Evolutionary conservation across 306 rosid species (phyloP), one percentile per base, ranked within the genome.

Genomic region (Begonia fuchsioides): DNA sequence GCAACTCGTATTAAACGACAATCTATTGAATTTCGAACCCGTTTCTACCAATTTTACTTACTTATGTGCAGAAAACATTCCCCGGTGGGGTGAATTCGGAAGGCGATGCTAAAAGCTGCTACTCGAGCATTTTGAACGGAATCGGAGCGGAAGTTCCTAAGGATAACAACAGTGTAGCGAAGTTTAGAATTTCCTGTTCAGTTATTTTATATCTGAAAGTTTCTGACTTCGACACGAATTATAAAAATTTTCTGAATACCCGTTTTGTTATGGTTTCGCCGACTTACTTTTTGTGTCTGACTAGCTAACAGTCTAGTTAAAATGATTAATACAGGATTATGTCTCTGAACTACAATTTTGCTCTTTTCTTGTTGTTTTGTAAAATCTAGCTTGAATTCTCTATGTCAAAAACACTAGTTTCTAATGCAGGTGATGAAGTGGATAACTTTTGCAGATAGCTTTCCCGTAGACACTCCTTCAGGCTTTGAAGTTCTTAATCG

Each of bases 381-480:
- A 20, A 20, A 20, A 20, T 20, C 53, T 46, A 32, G 47, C 51
- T 18, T 32, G 38, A 49, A 17, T 47, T 56, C 41, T 54, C 52
- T 44, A 18, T 63, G 41, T 38, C 47, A 18, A 39, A 55, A n/a
- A n/a, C 9, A 17, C 20, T n/a, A 58, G 15, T 49, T 45, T 65
- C 52, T 17, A 45, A 17, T 67, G 52, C 66, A 85, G 98, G 72
- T 69, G 53, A 59, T 47, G 65, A 75, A 79, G 60, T 92, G 96
- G 98, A 70, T 79, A 12, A 68, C 52, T 43, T 82, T 81, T 74
- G 80, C 79, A n/a, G 79, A 79, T 43, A 52, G 76, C 38, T 81
- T 85, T 47, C 87, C 81, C 7, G 69, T 64, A 53, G 74, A 56
- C 55, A 56, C 66, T 8, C 68, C 70, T 47, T 56, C 72, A 26